These are phyloP conservation scores for Cystofilobasidium ferigula DNA, from an alignment of 768 basidiomycete species.

Conservation along the genomic window DNA sequence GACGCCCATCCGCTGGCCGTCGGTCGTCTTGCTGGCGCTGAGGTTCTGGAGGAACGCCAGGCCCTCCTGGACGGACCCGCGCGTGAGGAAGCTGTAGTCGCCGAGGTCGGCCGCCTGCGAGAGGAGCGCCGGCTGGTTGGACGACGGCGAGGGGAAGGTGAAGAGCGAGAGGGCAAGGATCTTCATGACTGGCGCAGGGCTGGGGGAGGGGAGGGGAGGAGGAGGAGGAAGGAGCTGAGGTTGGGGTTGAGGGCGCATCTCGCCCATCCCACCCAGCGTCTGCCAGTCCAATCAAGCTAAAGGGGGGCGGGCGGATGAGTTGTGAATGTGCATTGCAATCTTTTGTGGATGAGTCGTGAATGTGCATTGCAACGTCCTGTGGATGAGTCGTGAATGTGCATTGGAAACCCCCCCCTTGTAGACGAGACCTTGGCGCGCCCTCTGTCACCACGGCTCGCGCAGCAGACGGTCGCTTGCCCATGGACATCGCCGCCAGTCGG, in stretches of 20 bases:
- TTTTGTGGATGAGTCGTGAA: too few relatives aligned
- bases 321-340: too few relatives aligned
- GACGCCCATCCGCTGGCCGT: constrained; percentile 82
- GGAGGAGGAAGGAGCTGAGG: neutral
- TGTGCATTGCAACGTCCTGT: too few relatives aligned
- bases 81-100: constrained; percentile 26
- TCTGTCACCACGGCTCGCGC: too few relatives aligned
- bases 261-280: too few relatives aligned
- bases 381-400: too few relatives aligned
- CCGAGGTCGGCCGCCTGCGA: constrained; percentile 21
- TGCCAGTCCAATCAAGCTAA: too few relatives aligned
- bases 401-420: too few relatives aligned
- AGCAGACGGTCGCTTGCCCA: too few relatives aligned
- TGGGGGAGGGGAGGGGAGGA: neutral
- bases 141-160: constrained; percentile 11
- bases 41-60: constrained; percentile 45
- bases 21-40: constrained; percentile 72
- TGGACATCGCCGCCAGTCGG: too few relatives aligned
- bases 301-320: too few relatives aligned
- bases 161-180: constrained; percentile 26
- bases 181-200: constrained; percentile 13
- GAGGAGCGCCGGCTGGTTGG: constrained; percentile 7
- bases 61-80: constrained; percentile 23
- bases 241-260: neutral
- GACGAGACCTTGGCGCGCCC: too few relatives aligned